A percentile compares a stretch with the other conserved stretches of the same genome.
phyloP scores from a whole-genome alignment of 805 yeast genomes.

The Lipomyces sp. region DNA sequence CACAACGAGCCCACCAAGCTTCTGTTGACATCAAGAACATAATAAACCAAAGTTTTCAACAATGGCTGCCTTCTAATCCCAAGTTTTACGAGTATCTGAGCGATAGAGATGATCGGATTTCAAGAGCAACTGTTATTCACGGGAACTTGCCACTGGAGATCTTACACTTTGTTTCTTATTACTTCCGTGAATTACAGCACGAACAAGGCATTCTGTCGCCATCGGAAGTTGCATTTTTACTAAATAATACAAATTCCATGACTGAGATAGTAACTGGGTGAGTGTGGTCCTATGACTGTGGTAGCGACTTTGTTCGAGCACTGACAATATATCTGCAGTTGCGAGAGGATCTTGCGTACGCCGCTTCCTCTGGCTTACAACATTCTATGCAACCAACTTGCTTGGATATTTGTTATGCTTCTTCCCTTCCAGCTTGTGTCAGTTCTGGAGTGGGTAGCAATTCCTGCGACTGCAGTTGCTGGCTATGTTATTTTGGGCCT shows the following conservation, averaged over 20 bases:
- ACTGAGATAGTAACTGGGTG: slow-evolving; percentile 26
- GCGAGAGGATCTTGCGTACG: slow-evolving; percentile 28
- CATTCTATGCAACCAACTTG: slow-evolving; percentile 26
- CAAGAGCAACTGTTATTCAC: slow-evolving; percentile 24
- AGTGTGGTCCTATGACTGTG: neutral
- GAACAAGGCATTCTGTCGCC: slow-evolving; percentile 6
- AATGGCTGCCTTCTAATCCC: slow-evolving; percentile 14
- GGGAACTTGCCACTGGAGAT: slow-evolving; percentile 28
- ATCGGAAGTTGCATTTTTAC: slow-evolving; percentile 16
- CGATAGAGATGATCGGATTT: slow-evolving; percentile 25
- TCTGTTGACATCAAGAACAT: slow-evolving; percentile 4
- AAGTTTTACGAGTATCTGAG: slow-evolving; percentile 19
- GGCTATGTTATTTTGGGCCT: slow-evolving; percentile 29
- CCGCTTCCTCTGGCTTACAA: slow-evolving; percentile 29
- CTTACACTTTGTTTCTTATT: slow-evolving; percentile 18
- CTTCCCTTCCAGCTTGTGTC: slow-evolving; percentile 28
- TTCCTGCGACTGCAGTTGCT: slow-evolving; percentile 26
- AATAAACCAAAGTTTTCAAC: slow-evolving; percentile 4
- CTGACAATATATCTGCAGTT: neutral
- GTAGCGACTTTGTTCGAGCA: neutral
- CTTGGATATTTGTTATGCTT: slow-evolving; percentile 27
- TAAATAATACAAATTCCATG: slow-evolving; percentile 2
- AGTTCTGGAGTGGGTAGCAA: slow-evolving; percentile 26
- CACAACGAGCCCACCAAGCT: neutral
- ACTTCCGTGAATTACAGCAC: slow-evolving; percentile 19